These are phyloP conservation scores for Astrothelium subdiscretum DNA, from an alignment of 495 filamentous ascomycete genomes.

Conservation along the genomic window DNA sequence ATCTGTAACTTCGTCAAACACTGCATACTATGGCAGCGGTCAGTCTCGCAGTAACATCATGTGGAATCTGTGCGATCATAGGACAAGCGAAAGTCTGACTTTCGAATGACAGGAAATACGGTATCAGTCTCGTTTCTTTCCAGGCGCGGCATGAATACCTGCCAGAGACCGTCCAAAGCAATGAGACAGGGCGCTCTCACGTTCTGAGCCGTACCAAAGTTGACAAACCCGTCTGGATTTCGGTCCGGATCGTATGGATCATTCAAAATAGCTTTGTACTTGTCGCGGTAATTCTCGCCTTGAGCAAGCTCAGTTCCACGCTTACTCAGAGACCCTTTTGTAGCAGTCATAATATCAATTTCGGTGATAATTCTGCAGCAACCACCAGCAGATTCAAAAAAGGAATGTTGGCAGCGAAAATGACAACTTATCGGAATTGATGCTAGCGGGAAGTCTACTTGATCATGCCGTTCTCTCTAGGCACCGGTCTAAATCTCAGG, in stretches of 20 bases:
- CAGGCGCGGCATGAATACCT: too few species aligned
- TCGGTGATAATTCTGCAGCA: not conserved
- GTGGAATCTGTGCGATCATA: not conserved
- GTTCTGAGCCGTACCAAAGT: slow-evolving; percentile 10
- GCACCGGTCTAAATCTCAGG: too few species aligned
- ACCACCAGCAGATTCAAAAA: too few species aligned
- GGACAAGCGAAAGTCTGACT: not conserved
- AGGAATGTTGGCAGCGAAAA: too few species aligned
- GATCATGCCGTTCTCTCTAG: too few species aligned
- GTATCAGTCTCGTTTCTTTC: too few species aligned
- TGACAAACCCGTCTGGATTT: slow-evolving; percentile 12
- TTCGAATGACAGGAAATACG: too few species aligned
- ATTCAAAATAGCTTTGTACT: slow-evolving; percentile 3
- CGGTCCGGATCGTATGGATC: slow-evolving; percentile 6
- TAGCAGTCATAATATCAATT: not conserved
- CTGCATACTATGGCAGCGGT: not conserved
- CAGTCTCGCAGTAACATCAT: not conserved
- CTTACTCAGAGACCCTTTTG: not conserved
- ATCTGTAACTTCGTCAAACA: not conserved
- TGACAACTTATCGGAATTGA: too few species aligned
- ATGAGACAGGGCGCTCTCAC: not conserved
- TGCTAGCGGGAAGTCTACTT: too few species aligned
- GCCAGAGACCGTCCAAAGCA: too few species aligned
- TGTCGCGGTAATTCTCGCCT: slow-evolving; percentile 4
- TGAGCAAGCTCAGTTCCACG: not conserved